A percentile compares a stretch with the other conserved stretches of the same genome.
These are phyloP conservation scores for Mucuna pruriens DNA, from an alignment of 306 rosid genomes.

Conservation along the genomic window DNA sequence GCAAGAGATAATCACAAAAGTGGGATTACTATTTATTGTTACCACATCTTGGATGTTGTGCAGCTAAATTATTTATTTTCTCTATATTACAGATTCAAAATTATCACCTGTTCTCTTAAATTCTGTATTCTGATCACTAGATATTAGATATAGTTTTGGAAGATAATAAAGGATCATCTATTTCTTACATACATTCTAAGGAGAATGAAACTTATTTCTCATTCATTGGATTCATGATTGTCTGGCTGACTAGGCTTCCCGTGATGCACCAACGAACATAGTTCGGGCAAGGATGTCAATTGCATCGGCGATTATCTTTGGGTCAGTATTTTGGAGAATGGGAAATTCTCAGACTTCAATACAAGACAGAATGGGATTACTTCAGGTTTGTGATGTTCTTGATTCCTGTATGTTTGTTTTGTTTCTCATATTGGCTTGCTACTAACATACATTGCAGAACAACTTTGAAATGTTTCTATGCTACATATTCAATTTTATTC, in stretches of 20 bases:
- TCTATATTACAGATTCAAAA: constrained; percentile 1
- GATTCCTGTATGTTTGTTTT: constrained; percentile 21
- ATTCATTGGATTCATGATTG: constrained; percentile 39
- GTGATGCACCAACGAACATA: constrained; percentile 90
- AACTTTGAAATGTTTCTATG: constrained; percentile 27
- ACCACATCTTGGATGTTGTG: constrained; percentile 16
- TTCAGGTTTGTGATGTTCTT: constrained; percentile 74
- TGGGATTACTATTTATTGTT: constrained; percentile 12
- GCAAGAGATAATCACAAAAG: constrained; percentile 7
- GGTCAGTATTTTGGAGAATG: constrained; percentile 96
- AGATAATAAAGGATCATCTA: constrained; percentile 1
- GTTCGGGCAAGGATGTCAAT: constrained; percentile 93
- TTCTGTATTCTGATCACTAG: constrained; percentile 20
- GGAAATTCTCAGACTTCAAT: constrained; percentile 95
- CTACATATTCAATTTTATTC: constrained; percentile 7
- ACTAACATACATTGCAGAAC: constrained; percentile 18
- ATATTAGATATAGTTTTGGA: constrained; percentile 20
- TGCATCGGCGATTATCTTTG: constrained; percentile 89
- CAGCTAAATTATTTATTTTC: constrained; percentile 11
- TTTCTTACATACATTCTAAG: constrained; percentile 21
- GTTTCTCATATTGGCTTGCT: constrained; percentile 30
- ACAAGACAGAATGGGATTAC: constrained; percentile 98
- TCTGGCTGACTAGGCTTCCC: constrained; percentile 71
- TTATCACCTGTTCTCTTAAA: constrained; percentile 1
- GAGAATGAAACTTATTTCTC: constrained; percentile 38